These are phyloP conservation scores for Tolypocladium tundrense DNA, from an alignment of 2,329 filamentous ascomycete species.

Conservation along the genomic window DNA sequence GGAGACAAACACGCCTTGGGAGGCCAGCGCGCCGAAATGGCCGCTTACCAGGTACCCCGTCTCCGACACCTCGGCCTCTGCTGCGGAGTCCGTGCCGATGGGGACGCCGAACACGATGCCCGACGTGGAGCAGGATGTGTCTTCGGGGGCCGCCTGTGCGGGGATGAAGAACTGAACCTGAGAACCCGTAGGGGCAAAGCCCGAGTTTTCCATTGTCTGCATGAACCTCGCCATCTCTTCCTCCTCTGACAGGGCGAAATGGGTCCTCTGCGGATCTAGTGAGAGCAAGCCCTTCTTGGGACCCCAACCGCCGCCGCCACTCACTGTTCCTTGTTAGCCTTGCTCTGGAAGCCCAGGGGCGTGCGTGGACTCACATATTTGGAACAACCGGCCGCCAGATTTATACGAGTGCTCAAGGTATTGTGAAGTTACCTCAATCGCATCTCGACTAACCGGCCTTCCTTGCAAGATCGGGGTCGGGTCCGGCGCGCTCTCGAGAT, in stretches of 20 bases:
- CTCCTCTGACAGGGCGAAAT: conserved; percentile 33
- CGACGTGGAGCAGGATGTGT: conserved; percentile 6
- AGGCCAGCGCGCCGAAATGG: conserved; percentile 54
- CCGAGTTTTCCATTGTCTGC: conserved; percentile 31
- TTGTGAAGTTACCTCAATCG: conserved; percentile 13
- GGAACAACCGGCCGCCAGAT: conserved; percentile 34
- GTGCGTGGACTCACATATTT: conserved; percentile 18
- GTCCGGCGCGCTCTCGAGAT: conserved; percentile 4
- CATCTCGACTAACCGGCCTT: conserved; percentile 4
- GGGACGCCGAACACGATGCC: conserved; percentile 24
- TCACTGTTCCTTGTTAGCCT: conserved; percentile 36
- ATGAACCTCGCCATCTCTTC: conserved; percentile 45
- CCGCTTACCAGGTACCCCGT: conserved; percentile 3
- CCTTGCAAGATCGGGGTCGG: conserved; percentile 3
- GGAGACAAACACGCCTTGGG: conserved; percentile 46
- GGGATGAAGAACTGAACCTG: conserved; percentile 56
- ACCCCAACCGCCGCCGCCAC: conserved; percentile 79
- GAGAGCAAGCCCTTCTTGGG: conserved; percentile 69
- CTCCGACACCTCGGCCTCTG: not conserved
- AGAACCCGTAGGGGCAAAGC: conserved; percentile 53
- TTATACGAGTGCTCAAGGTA: conserved; percentile 24
- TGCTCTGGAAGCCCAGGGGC: not conserved
- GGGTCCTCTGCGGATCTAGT: conserved; percentile 58
- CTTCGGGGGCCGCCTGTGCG: conserved; percentile 14
- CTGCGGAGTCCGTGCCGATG: conserved; percentile 6